A percentile compares a stretch with the other conserved stretches of the same genome.
Evolutionary conservation across 1,139 yeast genomes (phyloP).

Genomic region (Yamadazyma triangularis): DNA sequence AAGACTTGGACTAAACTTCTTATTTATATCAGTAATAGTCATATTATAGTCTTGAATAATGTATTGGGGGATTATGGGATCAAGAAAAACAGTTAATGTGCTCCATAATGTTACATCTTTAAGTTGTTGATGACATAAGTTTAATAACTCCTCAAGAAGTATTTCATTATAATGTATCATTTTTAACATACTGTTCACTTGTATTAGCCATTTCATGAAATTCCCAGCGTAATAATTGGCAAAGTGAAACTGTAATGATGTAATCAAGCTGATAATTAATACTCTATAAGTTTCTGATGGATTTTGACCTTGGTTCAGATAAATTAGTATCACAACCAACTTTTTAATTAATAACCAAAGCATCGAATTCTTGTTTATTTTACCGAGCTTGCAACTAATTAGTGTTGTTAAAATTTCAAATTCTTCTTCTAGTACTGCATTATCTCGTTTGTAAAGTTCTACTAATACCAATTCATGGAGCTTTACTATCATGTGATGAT

Average conservation of each 20-base stretch:
- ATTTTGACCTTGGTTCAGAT: too few relatives aligned
- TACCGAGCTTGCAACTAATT: conserved; percentile 27
- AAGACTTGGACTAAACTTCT: conserved; percentile 2
- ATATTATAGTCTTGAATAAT: conserved; percentile 16
- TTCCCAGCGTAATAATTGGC: conserved; percentile 40
- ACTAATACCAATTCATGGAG: conserved; percentile 25
- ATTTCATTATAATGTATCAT: conserved; percentile 2
- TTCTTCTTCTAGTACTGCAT: conserved; percentile 16
- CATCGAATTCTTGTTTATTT: conserved; percentile 41
- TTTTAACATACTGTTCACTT: conserved; percentile 9
- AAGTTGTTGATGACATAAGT: conserved; percentile 18
- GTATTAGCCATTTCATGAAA: conserved; percentile 29
- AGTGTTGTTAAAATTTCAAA: conserved; percentile 28
- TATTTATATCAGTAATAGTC: conserved; percentile 6
- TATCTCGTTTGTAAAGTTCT: conserved; percentile 11
- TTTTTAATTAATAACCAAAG: conserved; percentile 37
- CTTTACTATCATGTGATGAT: conserved; percentile 30
- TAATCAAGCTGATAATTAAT: conserved; percentile 18
- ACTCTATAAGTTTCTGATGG: conserved; percentile 2
- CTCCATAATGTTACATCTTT: conserved; percentile 36
- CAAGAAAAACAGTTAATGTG: conserved; percentile 8
- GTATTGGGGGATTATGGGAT: background rate
- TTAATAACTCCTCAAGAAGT: conserved; percentile 3
- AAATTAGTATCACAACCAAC: conserved; percentile 17
- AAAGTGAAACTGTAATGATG: conserved; percentile 32